Conservation (phyloP, 768 basidiomycete species). For the Phanerochaete sordida region DNA sequence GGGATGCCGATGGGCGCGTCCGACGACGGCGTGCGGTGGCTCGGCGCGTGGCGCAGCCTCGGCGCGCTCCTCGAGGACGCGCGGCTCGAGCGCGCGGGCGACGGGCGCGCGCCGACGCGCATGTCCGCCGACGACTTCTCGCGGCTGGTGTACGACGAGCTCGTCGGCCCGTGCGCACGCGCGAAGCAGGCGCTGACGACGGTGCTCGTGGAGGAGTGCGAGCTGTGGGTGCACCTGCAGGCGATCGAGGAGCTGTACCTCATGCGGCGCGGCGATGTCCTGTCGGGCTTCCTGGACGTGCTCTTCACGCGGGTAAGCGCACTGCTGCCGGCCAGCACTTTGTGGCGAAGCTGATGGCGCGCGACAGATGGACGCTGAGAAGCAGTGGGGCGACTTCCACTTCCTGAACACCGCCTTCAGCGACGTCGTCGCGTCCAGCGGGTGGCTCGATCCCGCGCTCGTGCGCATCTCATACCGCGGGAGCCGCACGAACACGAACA, state of each 20-base stretch:
- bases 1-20: constrained; percentile 20
- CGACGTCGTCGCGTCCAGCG: constrained; percentile 51
- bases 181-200: constrained; percentile 50
- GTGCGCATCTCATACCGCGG: constrained; percentile 71
- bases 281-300: constrained; percentile 71
- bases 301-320: constrained; percentile 64
- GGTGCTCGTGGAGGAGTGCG: constrained; percentile 66
- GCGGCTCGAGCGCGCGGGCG: neutral
- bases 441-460: constrained; percentile 64
- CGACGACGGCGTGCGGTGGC: neutral
- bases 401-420: constrained; percentile 76
- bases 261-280: constrained; percentile 75
- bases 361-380: constrained; percentile 67
- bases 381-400: constrained; percentile 78
- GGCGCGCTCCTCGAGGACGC: neutral
- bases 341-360: neutral
- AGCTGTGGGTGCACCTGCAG: constrained; percentile 55
- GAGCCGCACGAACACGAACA: constrained; percentile 40
- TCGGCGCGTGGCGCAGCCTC: constrained; percentile 6
- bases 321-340: too few species aligned
- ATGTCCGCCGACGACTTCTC: constrained; percentile 63
- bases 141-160: constrained; percentile 56
- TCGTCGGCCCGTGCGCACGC: constrained; percentile 52
- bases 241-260: constrained; percentile 69
- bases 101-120: constrained; percentile 27